Evolutionary conservation across 805 yeast genomes (phyloP).

Genomic region (Grigorovia yakushimaensis): DNA sequence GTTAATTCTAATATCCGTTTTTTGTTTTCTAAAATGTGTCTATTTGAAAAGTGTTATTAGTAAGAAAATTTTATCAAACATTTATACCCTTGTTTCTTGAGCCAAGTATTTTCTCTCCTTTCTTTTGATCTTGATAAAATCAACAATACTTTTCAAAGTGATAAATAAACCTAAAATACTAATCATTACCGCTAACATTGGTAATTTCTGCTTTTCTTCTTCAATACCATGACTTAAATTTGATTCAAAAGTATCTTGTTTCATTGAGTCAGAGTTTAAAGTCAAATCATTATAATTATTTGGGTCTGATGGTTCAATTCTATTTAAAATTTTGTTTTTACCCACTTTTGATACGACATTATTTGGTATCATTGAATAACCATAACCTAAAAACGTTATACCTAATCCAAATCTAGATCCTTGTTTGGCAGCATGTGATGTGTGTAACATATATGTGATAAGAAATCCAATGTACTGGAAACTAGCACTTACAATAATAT

Average conservation of each 20-base stretch:
- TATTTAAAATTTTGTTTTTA: conserved; percentile 24
- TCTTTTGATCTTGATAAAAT: conserved; percentile 64
- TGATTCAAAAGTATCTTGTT: conserved; percentile 24
- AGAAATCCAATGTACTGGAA: conserved; percentile 92
- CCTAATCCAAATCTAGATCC: conserved; percentile 93
- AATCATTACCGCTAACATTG: conserved; percentile 51
- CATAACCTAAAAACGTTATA: conserved; percentile 66
- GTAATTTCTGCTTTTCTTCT: conserved; percentile 30
- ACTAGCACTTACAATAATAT: conserved; percentile 74
- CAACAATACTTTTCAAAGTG: conserved; percentile 55
- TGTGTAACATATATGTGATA: conserved; percentile 80
- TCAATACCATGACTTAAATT: conserved; percentile 23
- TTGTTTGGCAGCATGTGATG: conserved; percentile 94
- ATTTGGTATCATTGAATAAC: conserved; percentile 45
- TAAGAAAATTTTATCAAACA: too few species aligned
- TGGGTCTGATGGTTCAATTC: conserved; percentile 49
- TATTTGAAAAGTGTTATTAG: neutral
- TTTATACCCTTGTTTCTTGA: conserved; percentile 13
- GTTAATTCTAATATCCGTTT: too few species aligned
- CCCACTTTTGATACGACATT: conserved; percentile 27
- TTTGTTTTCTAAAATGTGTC: too few species aligned
- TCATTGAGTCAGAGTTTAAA: conserved; percentile 15
- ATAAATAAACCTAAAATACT: conserved; percentile 62
- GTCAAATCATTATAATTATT: conserved; percentile 40
- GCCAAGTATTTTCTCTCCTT: conserved; percentile 43